These are phyloP conservation scores for Evansstolkia leycettana DNA, from an alignment of 495 filamentous ascomycete species.

Conservation along the genomic window DNA sequence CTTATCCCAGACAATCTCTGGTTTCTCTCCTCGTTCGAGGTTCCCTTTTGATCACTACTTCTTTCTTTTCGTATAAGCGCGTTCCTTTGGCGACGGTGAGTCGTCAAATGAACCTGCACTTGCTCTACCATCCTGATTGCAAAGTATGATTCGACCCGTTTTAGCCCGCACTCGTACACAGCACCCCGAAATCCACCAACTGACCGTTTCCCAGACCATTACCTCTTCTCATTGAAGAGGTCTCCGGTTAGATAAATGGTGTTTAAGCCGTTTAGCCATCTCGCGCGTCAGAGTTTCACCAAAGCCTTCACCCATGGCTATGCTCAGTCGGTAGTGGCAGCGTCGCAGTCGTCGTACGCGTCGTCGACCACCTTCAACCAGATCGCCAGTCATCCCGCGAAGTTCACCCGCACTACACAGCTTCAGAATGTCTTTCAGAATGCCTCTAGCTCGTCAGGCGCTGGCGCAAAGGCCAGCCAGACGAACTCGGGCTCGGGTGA, in stretches of 20 bases:
- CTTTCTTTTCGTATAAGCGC: constrained; percentile 24
- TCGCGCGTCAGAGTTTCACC: constrained; percentile 92
- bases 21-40: not conserved
- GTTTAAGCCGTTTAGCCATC: constrained; percentile 70
- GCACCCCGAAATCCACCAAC: not conserved
- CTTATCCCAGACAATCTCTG: not conserved
- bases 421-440: constrained; percentile 67
- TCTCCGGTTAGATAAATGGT: constrained; percentile 61
- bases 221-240: constrained; percentile 39
- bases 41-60: constrained; percentile 1
- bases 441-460: constrained; percentile 30
- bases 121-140: constrained; percentile 29
- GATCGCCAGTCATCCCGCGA: constrained; percentile 37
- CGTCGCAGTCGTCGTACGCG: constrained; percentile 79
- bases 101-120: constrained; percentile 60
- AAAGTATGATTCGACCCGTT: constrained; percentile 25
- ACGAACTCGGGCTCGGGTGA: constrained; percentile 32
- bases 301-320: constrained; percentile 97
- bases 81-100: constrained; percentile 44
- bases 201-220: constrained; percentile 17
- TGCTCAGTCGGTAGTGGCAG: constrained; percentile 93
- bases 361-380: constrained; percentile 51
- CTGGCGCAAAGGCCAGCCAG: constrained; percentile 34
- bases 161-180: not conserved
- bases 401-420: constrained; percentile 52